Conservation (phyloP, 331 rosid genomes). For the Pyracantha coccinea region DNA sequence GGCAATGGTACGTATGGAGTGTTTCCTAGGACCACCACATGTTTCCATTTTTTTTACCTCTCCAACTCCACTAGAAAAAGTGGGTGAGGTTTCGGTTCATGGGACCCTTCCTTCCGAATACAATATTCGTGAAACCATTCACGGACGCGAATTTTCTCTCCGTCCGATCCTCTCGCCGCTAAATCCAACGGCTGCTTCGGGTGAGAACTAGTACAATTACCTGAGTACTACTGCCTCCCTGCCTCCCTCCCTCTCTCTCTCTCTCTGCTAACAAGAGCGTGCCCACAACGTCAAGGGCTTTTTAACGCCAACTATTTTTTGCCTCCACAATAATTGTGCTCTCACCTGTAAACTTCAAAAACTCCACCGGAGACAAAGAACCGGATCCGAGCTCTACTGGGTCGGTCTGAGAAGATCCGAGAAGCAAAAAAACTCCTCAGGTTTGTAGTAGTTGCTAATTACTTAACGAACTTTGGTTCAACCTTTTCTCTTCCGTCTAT, state of each 20-base stretch:
- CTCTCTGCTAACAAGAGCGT: background rate
- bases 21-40: conserved; percentile 17
- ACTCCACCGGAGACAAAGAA: background rate
- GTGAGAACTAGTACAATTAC: background rate
- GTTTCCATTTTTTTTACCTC: background rate
- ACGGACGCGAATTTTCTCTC: conserved; percentile 9
- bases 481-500: background rate
- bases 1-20: conserved; percentile 9
- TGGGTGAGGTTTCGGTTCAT: background rate
- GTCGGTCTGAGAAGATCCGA: conserved; percentile 11
- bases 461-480: background rate
- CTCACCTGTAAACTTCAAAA: background rate
- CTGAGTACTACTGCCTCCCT: background rate
- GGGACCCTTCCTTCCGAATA: background rate
- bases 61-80: background rate
- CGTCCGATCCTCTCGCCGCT: conserved; percentile 10
- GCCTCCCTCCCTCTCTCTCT: too few relatives aligned
- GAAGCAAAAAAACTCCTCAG: conserved; percentile 3
- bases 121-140: conserved; percentile 2
- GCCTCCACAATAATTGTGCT: conserved; percentile 14
- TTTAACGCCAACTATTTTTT: conserved; percentile 18
- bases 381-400: conserved; percentile 3
- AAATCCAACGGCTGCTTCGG: background rate
- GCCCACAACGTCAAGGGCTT: conserved; percentile 10
- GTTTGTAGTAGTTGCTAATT: conserved; percentile 2